Evolutionary conservation across 2,329 filamentous ascomycete genomes (phyloP).

Genomic region (Ophiostoma pallidulum): DNA sequence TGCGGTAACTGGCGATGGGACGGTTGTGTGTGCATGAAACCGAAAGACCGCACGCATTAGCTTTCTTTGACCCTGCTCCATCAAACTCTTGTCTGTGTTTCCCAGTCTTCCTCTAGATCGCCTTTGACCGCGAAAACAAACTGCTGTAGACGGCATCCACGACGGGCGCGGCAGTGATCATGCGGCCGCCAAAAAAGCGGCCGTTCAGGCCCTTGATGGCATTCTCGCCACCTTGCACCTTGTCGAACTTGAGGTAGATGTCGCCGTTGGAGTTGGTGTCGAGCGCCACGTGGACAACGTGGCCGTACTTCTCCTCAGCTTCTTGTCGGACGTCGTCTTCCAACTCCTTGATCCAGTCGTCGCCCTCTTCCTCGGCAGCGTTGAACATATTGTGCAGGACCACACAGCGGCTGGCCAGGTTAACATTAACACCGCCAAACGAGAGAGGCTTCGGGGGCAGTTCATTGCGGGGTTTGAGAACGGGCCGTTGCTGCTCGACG

Average conservation of each 20-base stretch:
- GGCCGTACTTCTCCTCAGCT: constrained; percentile 91
- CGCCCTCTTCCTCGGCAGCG: constrained; percentile 78
- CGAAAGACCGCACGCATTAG: constrained; percentile 33
- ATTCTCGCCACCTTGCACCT: constrained; percentile 89
- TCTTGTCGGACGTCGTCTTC: constrained; percentile 89
- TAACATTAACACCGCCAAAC: constrained; percentile 75
- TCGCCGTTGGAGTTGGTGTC: constrained; percentile 92
- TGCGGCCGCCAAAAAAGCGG: constrained; percentile 84
- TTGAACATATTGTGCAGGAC: constrained; percentile 95
- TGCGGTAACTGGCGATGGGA: too few species aligned
- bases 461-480: constrained; percentile 72
- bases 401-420: constrained; percentile 87
- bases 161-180: constrained; percentile 90
- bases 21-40: too few species aligned
- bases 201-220: constrained; percentile 97
- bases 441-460: constrained; percentile 45
- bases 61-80: constrained; percentile 33
- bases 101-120: constrained; percentile 60
- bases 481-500: constrained; percentile 58
- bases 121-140: constrained; percentile 80
- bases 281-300: constrained; percentile 92
- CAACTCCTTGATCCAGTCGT: constrained; percentile 83
- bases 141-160: constrained; percentile 98
- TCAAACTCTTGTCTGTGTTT: neutral
- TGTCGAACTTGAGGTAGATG: constrained; percentile 97